A percentile compares a stretch with the other conserved stretches of the same genome.
phyloP scores from a whole-genome alignment of 495 filamentous ascomycete genomes.

The Daldinia caldariorum region DNA sequence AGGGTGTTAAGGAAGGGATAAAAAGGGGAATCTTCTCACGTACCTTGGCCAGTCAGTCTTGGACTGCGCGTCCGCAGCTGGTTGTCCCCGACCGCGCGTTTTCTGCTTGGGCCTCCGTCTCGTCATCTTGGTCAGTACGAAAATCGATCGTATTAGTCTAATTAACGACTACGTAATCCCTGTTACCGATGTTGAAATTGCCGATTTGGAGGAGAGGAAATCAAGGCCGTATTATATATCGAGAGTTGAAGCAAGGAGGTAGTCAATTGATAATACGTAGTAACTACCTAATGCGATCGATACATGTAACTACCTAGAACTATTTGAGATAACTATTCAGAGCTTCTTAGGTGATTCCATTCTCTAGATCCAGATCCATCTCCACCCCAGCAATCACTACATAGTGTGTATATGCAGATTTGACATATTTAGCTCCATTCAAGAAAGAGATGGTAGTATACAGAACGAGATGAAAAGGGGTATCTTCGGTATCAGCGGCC shows the following conservation, averaged over 20 bases:
- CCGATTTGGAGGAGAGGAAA: background rate
- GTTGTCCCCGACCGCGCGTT: slow-evolving; percentile 26
- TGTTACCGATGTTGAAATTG: background rate
- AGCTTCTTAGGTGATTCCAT: background rate
- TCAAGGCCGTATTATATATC: slow-evolving; percentile 2
- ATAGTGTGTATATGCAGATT: background rate
- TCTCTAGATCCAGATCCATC: background rate
- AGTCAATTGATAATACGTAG: background rate
- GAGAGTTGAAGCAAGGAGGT: background rate
- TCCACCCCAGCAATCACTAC: background rate
- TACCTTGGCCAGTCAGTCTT: slow-evolving; percentile 19
- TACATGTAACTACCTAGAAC: no score
- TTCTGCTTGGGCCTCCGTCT: slow-evolving; percentile 23
- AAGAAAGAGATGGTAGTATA: background rate
- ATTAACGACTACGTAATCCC: slow-evolving; percentile 12
- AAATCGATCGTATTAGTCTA: slow-evolving; percentile 11
- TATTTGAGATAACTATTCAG: background rate
- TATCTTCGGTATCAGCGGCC: slow-evolving; percentile 7
- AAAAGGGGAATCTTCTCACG: slow-evolving; percentile 17
- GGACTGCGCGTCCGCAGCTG: slow-evolving; percentile 22
- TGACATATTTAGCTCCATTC: background rate
- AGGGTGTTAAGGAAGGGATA: slow-evolving; percentile 10
- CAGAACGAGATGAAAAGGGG: slow-evolving; percentile 20
- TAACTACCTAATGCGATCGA: background rate
- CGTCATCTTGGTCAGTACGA: slow-evolving; percentile 22